These are phyloP conservation scores for Fusarium chlamydosporum DNA, from an alignment of 2,329 filamentous ascomycete genomes.

Conservation along the genomic window DNA sequence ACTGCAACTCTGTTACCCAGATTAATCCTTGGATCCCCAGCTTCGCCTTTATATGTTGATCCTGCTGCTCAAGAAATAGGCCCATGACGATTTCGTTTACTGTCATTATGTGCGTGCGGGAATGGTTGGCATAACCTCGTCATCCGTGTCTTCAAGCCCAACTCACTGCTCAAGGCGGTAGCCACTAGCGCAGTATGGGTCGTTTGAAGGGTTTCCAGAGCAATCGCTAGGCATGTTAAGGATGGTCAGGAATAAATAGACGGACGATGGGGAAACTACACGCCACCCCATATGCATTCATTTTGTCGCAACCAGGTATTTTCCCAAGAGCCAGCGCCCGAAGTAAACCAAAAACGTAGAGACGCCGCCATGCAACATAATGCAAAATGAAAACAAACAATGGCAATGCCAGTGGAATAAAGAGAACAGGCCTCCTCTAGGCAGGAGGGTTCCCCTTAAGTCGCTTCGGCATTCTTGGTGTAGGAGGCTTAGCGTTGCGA, in stretches of 20 bases:
- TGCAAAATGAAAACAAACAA: slow-evolving; percentile 49
- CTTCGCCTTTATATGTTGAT: slow-evolving; percentile 39
- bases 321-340: slow-evolving; percentile 42
- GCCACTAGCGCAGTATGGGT: slow-evolving; percentile 1
- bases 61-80: slow-evolving; percentile 31
- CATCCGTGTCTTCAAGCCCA: slow-evolving; percentile 10
- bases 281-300: slow-evolving; percentile 46
- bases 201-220: slow-evolving; percentile 17
- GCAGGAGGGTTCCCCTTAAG: slow-evolving; percentile 63
- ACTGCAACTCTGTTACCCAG: slow-evolving; percentile 52
- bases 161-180: background rate
- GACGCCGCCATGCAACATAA: slow-evolving; percentile 58
- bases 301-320: slow-evolving; percentile 43
- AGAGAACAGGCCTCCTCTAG: slow-evolving; percentile 39
- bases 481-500: slow-evolving; percentile 69
- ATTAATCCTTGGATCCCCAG: slow-evolving; percentile 48
- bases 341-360: slow-evolving; percentile 44
- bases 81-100: slow-evolving; percentile 39
- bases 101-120: slow-evolving; percentile 36
- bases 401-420: slow-evolving; percentile 5
- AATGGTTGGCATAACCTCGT: slow-evolving; percentile 11
- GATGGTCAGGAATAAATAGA: slow-evolving; percentile 17
- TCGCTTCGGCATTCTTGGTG: slow-evolving; percentile 70
- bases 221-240: slow-evolving; percentile 29
- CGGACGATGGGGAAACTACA: slow-evolving; percentile 23